phyloP scores from a whole-genome alignment of 2,329 filamentous ascomycete genomes.

The Fusarium illudens region DNA sequence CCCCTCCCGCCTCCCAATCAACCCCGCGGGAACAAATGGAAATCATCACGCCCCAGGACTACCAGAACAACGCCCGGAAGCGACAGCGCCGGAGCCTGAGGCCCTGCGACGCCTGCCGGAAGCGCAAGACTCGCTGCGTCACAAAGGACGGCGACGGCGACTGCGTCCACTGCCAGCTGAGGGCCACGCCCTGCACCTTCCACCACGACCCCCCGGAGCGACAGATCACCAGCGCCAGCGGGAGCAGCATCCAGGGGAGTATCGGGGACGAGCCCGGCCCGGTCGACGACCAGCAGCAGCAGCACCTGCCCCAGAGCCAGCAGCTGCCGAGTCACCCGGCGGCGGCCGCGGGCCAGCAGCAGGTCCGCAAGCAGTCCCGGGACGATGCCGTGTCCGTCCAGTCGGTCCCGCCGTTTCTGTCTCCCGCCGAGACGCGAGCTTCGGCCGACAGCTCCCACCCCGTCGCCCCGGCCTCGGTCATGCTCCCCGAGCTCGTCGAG shows the following conservation, averaged over 20 bases:
- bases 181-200: slow-evolving; percentile 42
- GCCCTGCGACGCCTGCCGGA: slow-evolving; percentile 47
- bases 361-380: slow-evolving; percentile 35
- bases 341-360: slow-evolving; percentile 17
- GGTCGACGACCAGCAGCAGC: slow-evolving; percentile 20
- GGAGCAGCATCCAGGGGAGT: slow-evolving; percentile 17
- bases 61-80: slow-evolving; percentile 43
- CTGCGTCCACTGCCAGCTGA: slow-evolving; percentile 43
- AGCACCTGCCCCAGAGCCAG: neutral
- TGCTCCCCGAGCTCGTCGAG: slow-evolving; percentile 20
- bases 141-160: slow-evolving; percentile 42
- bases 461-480: slow-evolving; percentile 26
- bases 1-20: neutral
- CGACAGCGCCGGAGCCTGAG: slow-evolving; percentile 42
- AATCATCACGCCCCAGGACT: slow-evolving; percentile 46
- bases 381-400: slow-evolving; percentile 37
- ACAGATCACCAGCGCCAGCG: slow-evolving; percentile 32
- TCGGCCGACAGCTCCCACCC: slow-evolving; percentile 36
- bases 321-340: slow-evolving; percentile 1
- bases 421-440: slow-evolving; percentile 38
- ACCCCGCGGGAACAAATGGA: slow-evolving; percentile 40
- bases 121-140: slow-evolving; percentile 47
- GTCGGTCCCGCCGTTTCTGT: slow-evolving; percentile 38
- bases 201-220: slow-evolving; percentile 43
- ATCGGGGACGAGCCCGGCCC: slow-evolving; percentile 27